phyloP scores from a whole-genome alignment of 2,329 filamentous ascomycete species.

The Stemphylium beticola region DNA sequence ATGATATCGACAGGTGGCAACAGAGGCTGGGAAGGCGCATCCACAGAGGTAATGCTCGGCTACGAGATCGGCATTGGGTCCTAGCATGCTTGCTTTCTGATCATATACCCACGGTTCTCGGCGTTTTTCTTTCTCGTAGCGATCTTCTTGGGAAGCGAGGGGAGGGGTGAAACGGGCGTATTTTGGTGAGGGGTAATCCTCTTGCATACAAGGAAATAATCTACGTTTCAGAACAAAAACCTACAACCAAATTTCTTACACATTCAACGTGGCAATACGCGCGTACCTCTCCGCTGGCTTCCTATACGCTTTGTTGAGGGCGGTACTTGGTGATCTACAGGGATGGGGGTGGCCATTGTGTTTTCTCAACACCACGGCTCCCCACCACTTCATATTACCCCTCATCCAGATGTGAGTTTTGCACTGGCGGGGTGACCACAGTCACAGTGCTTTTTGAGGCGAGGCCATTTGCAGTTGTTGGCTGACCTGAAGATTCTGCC shows the following conservation, averaged over 20 bases:
- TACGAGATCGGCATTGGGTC: constrained; percentile 77
- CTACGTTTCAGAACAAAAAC: too few relatives aligned
- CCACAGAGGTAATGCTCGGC: constrained; percentile 88
- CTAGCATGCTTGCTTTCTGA: constrained; percentile 21
- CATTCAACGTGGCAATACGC: not conserved
- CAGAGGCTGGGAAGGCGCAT: constrained; percentile 89
- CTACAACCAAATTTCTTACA: too few relatives aligned
- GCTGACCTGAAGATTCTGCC: not conserved
- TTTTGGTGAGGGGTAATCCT: not conserved
- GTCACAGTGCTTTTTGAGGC: not conserved
- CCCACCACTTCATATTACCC: not conserved
- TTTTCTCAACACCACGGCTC: not conserved
- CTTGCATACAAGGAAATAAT: too few relatives aligned
- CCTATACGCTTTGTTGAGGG: not conserved
- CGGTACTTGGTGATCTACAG: not conserved
- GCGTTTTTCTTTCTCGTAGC: constrained; percentile 13
- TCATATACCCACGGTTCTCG: constrained; percentile 33
- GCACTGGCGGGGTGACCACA: not conserved
- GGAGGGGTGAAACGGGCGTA: not conserved
- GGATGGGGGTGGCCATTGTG: not conserved
- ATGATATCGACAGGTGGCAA: constrained; percentile 94
- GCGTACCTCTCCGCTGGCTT: not conserved
- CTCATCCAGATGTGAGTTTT: not conserved
- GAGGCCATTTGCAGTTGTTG: not conserved
- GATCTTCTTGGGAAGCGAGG: not conserved